Conservation (phyloP, 305 asterid genomes). For the Rubia tinctorum region DNA sequence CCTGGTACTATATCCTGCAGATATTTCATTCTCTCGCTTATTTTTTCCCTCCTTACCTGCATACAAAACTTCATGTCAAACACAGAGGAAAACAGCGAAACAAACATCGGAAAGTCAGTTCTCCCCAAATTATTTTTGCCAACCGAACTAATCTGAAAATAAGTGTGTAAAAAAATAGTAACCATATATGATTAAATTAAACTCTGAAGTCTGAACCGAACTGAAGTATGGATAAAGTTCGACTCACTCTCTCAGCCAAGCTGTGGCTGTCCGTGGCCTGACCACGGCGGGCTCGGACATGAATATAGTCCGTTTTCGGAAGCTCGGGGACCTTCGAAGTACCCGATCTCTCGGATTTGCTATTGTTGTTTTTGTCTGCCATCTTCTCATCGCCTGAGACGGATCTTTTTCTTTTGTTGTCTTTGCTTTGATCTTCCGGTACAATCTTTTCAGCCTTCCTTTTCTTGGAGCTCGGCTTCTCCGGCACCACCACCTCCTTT, state of each 20-base stretch:
- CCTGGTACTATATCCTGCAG: slow-evolving; percentile 91
- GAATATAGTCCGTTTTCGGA: slow-evolving; percentile 70
- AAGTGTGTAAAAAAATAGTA: no score
- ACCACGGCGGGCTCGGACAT: slow-evolving; percentile 90
- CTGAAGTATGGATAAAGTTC: no score
- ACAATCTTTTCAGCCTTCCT: slow-evolving; percentile 62
- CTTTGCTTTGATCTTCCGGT: slow-evolving; percentile 37
- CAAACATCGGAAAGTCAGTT: background rate
- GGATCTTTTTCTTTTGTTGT: slow-evolving; percentile 28
- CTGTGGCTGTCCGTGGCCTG: slow-evolving; percentile 97
- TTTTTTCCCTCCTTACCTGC: slow-evolving; percentile 87
- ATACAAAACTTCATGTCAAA: background rate
- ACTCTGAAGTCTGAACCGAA: no score
- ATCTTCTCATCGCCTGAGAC: slow-evolving; percentile 23
- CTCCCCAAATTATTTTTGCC: no score
- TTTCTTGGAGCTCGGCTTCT: slow-evolving; percentile 40
- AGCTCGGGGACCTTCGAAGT: slow-evolving; percentile 41
- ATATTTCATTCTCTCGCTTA: slow-evolving; percentile 87
- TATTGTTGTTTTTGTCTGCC: slow-evolving; percentile 24
- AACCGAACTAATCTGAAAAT: background rate
- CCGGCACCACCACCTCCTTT: slow-evolving; percentile 24
- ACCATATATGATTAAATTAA: no score
- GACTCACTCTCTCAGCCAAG: slow-evolving; percentile 85
- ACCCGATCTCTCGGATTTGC: slow-evolving; percentile 31
- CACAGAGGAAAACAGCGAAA: background rate